Base-by-base conservation (phyloP, 305 asterid genomes). In the Rubia peregrina region DNA sequence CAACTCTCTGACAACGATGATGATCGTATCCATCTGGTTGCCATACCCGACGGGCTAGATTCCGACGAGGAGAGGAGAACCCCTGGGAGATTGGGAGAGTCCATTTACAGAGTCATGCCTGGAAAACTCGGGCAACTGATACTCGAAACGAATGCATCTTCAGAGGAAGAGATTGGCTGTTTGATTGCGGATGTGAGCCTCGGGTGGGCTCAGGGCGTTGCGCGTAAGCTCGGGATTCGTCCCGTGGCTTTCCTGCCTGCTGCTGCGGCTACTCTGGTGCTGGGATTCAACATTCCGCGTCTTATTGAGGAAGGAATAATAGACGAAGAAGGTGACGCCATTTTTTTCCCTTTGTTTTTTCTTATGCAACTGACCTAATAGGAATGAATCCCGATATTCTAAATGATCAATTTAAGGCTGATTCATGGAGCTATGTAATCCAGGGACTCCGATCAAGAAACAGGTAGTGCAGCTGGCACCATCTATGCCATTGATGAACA, bases 171-270 rank as follows among this genome's bases (percentile, higher is more conserved):
- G n/a, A 56, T 85, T 7, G 72, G 65, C 1, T 80, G 90, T 53
- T 75, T 89, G 7, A 59, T 88, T 44, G 86, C 82, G 10, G 92
- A 89, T 56, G 81, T 76, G 75, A 33, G 60, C 14, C 72, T 83
- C 68, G 82, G 77, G 10, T 81, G 86, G 84, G 86, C 83, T 3
- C 40, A 78, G 12, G 82, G 75, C 40, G 75, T 85, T 5, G 90
- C 89, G 0, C 75, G 53, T 24, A 81, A 65, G 65, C 8, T 81
- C 56, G 84, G 86, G 71, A 68, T 86, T 7, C 72, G 57, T 6
- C 67, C 72, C 46, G 90, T 79, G 1, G 83, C 85, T n/a, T 90
- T 83, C 80, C 73, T 78, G 79, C 75, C 93, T 0, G 84, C 86
- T 1, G 67, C 92, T 0, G 87, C 86, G 1, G 83, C 84, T 13